Evolutionary conservation across 2,329 filamentous ascomycete species (phyloP).

Genomic region (Xylariomycetidae sp.): DNA sequence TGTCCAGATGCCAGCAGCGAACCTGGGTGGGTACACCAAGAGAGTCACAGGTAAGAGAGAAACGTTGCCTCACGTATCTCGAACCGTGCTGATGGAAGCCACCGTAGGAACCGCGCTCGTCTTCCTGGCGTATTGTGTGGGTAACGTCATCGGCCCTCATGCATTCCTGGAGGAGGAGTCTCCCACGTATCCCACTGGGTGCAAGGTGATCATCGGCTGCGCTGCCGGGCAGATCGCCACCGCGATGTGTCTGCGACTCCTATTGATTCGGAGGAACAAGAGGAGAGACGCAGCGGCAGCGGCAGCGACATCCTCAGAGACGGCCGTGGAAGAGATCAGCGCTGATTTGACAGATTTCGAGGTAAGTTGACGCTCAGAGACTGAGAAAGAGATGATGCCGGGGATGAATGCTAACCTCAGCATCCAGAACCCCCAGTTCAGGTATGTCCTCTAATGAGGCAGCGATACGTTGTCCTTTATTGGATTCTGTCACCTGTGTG

Average conservation of each 20-base stretch:
- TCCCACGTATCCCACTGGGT: slow-evolving; percentile 45
- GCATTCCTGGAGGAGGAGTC: slow-evolving; percentile 39
- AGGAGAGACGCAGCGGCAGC: slow-evolving; percentile 26
- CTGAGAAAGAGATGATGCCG: too few relatives aligned
- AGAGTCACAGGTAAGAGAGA: too few relatives aligned
- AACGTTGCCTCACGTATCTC: too few relatives aligned
- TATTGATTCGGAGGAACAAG: slow-evolving; percentile 33
- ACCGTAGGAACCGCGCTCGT: slow-evolving; percentile 39
- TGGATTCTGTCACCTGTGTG: too few relatives aligned
- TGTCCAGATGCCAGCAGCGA: slow-evolving; percentile 44
- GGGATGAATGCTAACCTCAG: neutral
- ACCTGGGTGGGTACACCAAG: slow-evolving; percentile 43
- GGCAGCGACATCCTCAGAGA: neutral
- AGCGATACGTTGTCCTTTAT: too few relatives aligned
- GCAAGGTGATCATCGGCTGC: slow-evolving; percentile 43
- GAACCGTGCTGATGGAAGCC: too few relatives aligned
- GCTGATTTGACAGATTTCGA: slow-evolving; percentile 34
- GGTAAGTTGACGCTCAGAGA: too few relatives aligned
- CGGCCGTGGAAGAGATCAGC: slow-evolving; percentile 19
- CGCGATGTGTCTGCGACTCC: slow-evolving; percentile 27
- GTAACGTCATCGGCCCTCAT: slow-evolving; percentile 42
- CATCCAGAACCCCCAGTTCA: slow-evolving; percentile 21
- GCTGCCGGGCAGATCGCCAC: slow-evolving; percentile 34
- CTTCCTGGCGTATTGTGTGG: slow-evolving; percentile 38
- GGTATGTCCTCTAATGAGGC: slow-evolving; percentile 18